Base-by-base conservation (phyloP, 2,329 filamentous ascomycete species). In the Dryadomyces quercus-mongolicae region DNA sequence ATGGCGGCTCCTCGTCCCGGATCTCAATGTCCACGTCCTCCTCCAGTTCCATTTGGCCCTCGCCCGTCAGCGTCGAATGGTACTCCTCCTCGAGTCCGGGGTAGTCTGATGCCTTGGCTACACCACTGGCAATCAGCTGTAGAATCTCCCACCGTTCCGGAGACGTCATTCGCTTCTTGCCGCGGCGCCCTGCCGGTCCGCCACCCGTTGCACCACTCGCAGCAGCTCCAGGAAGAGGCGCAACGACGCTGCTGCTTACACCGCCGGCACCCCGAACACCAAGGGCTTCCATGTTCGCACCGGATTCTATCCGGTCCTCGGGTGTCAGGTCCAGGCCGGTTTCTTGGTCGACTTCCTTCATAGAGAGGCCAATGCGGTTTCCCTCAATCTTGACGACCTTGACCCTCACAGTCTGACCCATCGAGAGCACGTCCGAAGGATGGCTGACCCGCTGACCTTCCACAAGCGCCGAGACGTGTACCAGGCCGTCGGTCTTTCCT, bases 21-120 rank as follows among this genome's bases (percentile, higher is more conserved):
- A 98, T 88, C 68, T 98, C 93, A 59, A 98, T 98, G 63, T 98
- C 93, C 5, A 98, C 82, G 64, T 98, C 93, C 68, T 96, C 88
- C 66, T 98, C 93, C 59, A 97, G 78, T 65, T 96, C 90, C 68
- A 97, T 84, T 53, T 88, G 85, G 16, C 85, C 88, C 60, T 95
- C 88, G 16, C 90, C 92, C 25, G 85, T 86, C 25, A 96, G 73
- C 0, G 89, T 91, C 16, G 88, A 86, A 58, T 95, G 85, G 66
- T 95, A 95, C 55, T 97, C 91, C 61, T 96, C 89, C 61, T 97
- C 88, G 31, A 97, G 78, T 59, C 96, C 92, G 0, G 93, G 93
- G 65, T 95, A 96, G 62, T 97, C 92, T 0, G 88, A 87, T 0
- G 89, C 91, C 62, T 93, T 95, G 18, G 89, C 86, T 9, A 94